These are phyloP conservation scores for Saccharomyces mikatae DNA, from an alignment of 805 yeast species.

Conservation along the genomic window DNA sequence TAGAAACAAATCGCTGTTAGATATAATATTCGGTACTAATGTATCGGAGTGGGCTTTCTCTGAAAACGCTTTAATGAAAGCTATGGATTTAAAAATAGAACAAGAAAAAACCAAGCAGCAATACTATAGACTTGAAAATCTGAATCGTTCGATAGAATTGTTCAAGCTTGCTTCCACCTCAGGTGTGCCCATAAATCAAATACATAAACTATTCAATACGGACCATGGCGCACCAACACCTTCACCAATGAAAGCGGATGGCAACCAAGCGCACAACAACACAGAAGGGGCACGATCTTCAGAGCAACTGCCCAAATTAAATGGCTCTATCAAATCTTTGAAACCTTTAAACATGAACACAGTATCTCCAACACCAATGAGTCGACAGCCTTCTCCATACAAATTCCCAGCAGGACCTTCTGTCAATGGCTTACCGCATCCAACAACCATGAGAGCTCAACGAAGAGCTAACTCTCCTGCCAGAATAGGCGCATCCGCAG, in stretches of 20 bases:
- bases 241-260: background rate
- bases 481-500: constrained; percentile 65
- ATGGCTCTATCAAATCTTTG: background rate
- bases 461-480: constrained; percentile 56
- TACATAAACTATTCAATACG: constrained; percentile 47
- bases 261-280: background rate
- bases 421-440: constrained; percentile 1
- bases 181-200: constrained; percentile 55
- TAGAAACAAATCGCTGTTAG: constrained; percentile 10
- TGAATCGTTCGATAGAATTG: constrained; percentile 52
- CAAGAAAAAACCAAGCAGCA: constrained; percentile 82
- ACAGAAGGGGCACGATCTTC: background rate
- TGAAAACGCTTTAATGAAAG: constrained; percentile 49
- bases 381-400: constrained; percentile 12
- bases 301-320: background rate
- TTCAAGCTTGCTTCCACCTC: constrained; percentile 51
- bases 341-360: background rate
- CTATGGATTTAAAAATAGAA: constrained; percentile 53
- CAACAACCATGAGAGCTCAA: constrained; percentile 2
- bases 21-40: constrained; percentile 44
- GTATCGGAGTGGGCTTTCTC: constrained; percentile 47
- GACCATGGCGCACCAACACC: constrained; percentile 8
- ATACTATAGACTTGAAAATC: constrained; percentile 55
- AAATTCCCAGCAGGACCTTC: constrained; percentile 15
- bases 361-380: background rate